Evolutionary conservation across 2,329 filamentous ascomycete species (phyloP).

Genomic region (Gaeumannomyces tritici): DNA sequence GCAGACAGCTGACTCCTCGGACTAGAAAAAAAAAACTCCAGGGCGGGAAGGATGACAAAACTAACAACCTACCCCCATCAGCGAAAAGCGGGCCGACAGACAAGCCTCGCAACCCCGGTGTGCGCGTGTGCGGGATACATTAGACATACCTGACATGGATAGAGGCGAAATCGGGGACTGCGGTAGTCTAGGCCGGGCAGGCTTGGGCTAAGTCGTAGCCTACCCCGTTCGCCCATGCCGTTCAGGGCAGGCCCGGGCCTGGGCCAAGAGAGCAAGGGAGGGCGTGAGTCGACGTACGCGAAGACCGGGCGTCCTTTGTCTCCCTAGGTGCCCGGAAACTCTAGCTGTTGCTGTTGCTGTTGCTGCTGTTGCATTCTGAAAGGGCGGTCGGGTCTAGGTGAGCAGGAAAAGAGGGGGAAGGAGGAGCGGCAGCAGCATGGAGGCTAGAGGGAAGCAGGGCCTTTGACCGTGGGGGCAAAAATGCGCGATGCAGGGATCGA

Average conservation of each 20-base stretch:
- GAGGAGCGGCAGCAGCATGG: no score
- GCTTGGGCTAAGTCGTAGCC: no score
- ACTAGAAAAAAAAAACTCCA: neutral
- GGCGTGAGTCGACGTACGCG: no score
- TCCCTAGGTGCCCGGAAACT: no score
- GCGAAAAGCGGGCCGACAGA: neutral
- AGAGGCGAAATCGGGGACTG: neutral
- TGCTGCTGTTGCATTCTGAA: neutral
- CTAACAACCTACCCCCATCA: neutral
- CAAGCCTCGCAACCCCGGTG: neutral
- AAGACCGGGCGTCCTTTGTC: no score
- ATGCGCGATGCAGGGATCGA: neutral
- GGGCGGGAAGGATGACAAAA: neutral
- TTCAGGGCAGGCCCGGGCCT: no score
- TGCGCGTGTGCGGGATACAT: no score
- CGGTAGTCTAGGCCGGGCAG: neutral
- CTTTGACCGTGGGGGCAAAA: neutral
- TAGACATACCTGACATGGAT: neutral
- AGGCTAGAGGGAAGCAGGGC: no score
- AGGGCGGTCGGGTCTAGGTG: neutral
- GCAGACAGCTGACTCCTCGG: neutral
- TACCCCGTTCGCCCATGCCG: no score
- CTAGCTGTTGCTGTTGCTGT: no score
- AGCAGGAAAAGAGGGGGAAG: no score
- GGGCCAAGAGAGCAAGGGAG: neutral